Conservation (phyloP, 2,329 filamentous ascomycete species). For the Dryadomyces sulphureus region DNA sequence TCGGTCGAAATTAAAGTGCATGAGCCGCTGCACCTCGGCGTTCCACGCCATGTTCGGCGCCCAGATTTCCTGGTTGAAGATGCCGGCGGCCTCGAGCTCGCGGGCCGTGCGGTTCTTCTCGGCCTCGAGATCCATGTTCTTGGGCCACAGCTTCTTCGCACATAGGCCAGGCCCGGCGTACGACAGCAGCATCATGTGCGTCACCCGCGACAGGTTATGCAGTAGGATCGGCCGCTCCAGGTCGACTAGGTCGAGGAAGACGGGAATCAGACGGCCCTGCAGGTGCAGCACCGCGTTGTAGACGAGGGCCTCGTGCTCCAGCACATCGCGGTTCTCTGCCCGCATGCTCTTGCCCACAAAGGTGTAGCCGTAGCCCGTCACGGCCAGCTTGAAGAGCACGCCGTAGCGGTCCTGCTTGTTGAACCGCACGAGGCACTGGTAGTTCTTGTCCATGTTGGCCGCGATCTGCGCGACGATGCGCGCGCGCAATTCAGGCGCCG, state of each 20-base stretch:
- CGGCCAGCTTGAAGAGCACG: conserved; percentile 7
- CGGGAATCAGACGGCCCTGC: conserved; percentile 8
- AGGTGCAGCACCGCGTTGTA: conserved; percentile 3
- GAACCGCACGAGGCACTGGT: not conserved
- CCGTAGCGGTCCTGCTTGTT: not conserved
- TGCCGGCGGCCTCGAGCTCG: conserved; percentile 3
- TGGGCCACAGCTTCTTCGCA: not conserved
- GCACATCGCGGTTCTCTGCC: not conserved
- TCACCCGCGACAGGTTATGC: not conserved
- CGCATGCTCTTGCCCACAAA: conserved; percentile 8
- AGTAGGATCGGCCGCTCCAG: conserved; percentile 3
- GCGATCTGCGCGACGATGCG: not conserved
- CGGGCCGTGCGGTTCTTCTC: not conserved
- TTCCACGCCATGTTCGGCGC: conserved; percentile 3
- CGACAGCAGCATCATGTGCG: conserved; percentile 9
- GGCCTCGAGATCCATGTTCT: not conserved
- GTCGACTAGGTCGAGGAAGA: conserved; percentile 7
- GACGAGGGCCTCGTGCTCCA: conserved; percentile 1
- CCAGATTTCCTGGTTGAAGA: not conserved
- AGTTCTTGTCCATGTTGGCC: conserved; percentile 1
- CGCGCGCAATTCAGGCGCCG: not conserved
- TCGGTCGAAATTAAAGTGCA: conserved; percentile 6
- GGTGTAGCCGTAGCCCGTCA: conserved; percentile 9
- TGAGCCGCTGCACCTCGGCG: conserved; percentile 1
- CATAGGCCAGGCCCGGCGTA: conserved; percentile 1